phyloP scores from a whole-genome alignment of 768 basidiomycete species.

The Boletales sp. region DNA sequence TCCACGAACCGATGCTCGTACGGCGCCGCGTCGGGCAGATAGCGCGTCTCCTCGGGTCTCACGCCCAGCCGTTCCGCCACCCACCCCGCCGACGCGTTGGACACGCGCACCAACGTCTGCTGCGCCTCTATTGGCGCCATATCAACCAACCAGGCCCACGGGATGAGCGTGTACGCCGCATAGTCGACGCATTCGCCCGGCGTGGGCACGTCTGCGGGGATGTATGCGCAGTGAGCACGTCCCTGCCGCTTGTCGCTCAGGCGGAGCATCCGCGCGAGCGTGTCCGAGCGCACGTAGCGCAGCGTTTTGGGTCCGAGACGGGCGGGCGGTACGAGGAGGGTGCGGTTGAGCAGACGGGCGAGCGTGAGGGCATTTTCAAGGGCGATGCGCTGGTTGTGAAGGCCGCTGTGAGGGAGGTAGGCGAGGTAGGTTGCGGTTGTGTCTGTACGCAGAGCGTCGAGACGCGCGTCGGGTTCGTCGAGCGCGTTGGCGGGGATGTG shows the following conservation, averaged over 20 bases:
- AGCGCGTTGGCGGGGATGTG: constrained; percentile 28
- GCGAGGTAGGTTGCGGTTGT: constrained; percentile 50
- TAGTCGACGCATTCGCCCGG: constrained; percentile 62
- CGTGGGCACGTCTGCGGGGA: constrained; percentile 31
- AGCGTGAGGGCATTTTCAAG: constrained; percentile 83
- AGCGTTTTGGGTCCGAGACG: constrained; percentile 61
- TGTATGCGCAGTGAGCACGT: constrained; percentile 45
- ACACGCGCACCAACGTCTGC: constrained; percentile 46
- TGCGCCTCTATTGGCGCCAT: constrained; percentile 35
- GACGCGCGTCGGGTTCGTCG: constrained; percentile 19
- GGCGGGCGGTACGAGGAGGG: constrained; percentile 73
- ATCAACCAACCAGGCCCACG: constrained; percentile 72
- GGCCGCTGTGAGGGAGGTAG: constrained; percentile 81
- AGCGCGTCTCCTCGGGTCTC: constrained; percentile 36
- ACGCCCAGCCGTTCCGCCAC: constrained; percentile 23
- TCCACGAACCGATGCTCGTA: constrained; percentile 46
- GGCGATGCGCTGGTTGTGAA: constrained; percentile 84
- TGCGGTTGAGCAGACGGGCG: constrained; percentile 66
- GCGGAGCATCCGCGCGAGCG: constrained; percentile 41
- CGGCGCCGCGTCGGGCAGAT: constrained; percentile 49
- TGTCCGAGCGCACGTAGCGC: constrained; percentile 55
- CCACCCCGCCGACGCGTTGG: constrained; percentile 44
- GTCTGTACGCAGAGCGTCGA: constrained; percentile 12
- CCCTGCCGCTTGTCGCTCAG: constrained; percentile 48
- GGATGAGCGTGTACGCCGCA: constrained; percentile 55